Evolutionary conservation across 2,329 filamentous ascomycete species (phyloP), one percentile per base, ranked within the genome.

Genomic region (Aspergillus sp.): DNA sequence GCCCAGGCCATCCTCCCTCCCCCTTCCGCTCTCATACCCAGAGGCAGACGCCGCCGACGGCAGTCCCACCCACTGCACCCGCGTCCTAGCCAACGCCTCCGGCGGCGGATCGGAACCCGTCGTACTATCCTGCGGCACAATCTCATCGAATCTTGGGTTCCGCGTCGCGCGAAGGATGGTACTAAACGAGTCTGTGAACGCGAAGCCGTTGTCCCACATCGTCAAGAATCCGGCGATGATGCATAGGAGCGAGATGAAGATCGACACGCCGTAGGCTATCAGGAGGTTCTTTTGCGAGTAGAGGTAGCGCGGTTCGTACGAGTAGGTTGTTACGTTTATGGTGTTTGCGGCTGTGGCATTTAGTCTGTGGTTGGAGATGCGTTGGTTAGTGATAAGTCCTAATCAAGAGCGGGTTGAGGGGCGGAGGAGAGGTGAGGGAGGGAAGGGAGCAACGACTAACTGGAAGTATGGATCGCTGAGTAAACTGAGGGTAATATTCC

Each of bases 151-250:
- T 23, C 53, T 46, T 4, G 41, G 11, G n/a, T 53, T 52, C 19
- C 56, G 30, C 6, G 56, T 59, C 34, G 56, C 30, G 15, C 56
- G 56, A 15, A 59, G 41, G 30, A 59, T 59, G 1, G 56, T 53
- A 7, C 49, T 34, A n/a, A 48, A 51, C 4, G 56, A 59, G 41
- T 59, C 56, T 41, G 49, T 53, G 22, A 59, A 59, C 1, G 56
- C 56, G 4, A 59, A n/a, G 0, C 56, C 56, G 41, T 59, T 59
- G 7, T 59, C 41, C 48, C 48, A 47, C 56, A 59, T 59, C 2
- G 49, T 41, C 8, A 59, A 49, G 4, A 59, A 15, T 11, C 56
- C 56, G 2, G 56, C 38, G 7, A 59, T 53, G 4, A 59, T 7
- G 41, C 56, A 59, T 3, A 59, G 19, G 1, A 59, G 56, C 2